Base-by-base conservation (phyloP, 257 asterid genomes). In the Primulina tabacum region DNA sequence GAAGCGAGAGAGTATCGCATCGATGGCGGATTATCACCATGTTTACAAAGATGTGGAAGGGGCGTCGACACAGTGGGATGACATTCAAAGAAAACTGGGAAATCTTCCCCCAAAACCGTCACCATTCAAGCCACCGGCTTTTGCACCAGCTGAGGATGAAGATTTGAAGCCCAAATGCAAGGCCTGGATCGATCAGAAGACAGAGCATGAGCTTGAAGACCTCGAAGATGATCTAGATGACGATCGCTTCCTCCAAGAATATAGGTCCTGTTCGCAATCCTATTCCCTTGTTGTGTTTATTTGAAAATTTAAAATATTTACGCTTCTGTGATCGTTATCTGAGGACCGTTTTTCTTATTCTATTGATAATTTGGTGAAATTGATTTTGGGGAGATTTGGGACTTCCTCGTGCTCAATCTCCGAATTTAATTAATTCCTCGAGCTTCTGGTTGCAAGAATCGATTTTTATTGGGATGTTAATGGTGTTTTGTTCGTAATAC, bases 41-140 rank as follows among this genome's bases (percentile, higher is more conserved):
- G 90, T 90, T 28, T 93, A 93, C 89, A 93, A 93, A 80, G 97
- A 93, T 80, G 66, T 89, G 70, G 97, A 93, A 76, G 99, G 97
- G 64, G 77, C 96, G 56, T 82, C 99, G 11, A 93, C 96, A 10
- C 95, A 93, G 60, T 93, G 97, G 99, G 99, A 93, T 63, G 99
- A 93, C 67, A 86, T 93, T 50, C 99, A 93, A 79, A 79, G 88
- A 67, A 93, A 93, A 73, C 76, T 90, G 17, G 97, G 99, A 2
- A 93, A 93, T 73, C 88, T 93, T 0, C 99, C 96, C 17, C 77
- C 83, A 0, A 91, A 89, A 72, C 77, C 86, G 0, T 85, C 96
- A 7, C 71, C 85, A 20, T 93, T 93, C 86, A 90, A 89, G 80
- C 97, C 96, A 2, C 79, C 89, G 35, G 69, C 95, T 35, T 90